Base-by-base conservation (phyloP, 1,284 basidiomycete genomes). In the Pterulicium gracile region DNA sequence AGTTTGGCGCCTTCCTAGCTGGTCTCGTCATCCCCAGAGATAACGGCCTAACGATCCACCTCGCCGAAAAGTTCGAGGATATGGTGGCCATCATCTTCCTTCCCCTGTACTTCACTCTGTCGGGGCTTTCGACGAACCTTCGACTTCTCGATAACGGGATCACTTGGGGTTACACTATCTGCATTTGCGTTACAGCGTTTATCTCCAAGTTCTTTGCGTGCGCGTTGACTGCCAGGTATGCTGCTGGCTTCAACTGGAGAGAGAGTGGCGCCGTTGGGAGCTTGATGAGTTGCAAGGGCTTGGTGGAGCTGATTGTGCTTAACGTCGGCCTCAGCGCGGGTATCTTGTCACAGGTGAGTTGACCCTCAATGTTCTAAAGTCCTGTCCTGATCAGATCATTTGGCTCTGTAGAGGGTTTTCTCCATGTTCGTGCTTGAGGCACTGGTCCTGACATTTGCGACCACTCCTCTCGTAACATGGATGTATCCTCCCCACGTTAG, bases 391-490 rank as follows among this genome's bases (percentile, higher is more conserved):
- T 21, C 42, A 20, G 4, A 46, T 47, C 7, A 50, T 32, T 23
- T 4, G 21, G 22, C 22, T 48, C 20, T 40, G 24, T 12, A 73
- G 66, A 66, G 69, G 21, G 80, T 86, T 5, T 87, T 87, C 58
- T 83, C 82, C 12, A 96, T 97, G 89, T 94, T 97, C 55, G 91
- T 95, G 19, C 67, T 96, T 24, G 88, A 90, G 62, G 90, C 93
- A 0, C 64, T 97, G 43, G 62, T 87, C 20, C 71, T 95, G 43
- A 96, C 92, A 0, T 89, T 88, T 62, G 75, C 89, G 70, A 96
- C 92, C 0, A 95, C 91, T 0, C 93, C 92, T 1, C 69, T 85
- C 42, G 90, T 93, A 12, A 74, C 81, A 3, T 62, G 70, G 50
- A 67, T 92, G 21, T 95, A 95, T 57, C 91, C 91, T 1, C 75